Base-by-base conservation (phyloP, 805 yeast genomes). In the Candida glaebosa region DNA sequence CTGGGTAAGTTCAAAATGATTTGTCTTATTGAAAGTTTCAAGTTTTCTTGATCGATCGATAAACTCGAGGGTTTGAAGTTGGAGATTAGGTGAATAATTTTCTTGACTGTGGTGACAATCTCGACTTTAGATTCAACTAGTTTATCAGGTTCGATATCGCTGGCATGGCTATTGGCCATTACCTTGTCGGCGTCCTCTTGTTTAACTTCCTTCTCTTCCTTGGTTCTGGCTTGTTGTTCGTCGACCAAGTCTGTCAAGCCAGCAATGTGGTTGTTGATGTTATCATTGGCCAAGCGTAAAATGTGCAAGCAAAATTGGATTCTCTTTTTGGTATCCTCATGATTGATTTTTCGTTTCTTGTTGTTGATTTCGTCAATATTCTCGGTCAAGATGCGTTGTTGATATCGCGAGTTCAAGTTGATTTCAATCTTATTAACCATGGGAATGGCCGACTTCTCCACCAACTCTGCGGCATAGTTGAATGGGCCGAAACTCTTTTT, bases 21-120 rank as follows among this genome's bases (percentile, higher is more conserved):
- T 47, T 84, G 86, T 28, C 97, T 74, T 10, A 93, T 95, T 38
- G 84, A 82, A 2, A 84, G 69, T 48, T 95, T 77, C 39, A 69
- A 54, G 38, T 65, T 64, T 15, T 40, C 42, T 10, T 52, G 46
- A 18, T 49, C 51, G 0, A 59, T 51, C 17, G 51, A 49, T 34
- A 66, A 51, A 1, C 69, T 52, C n/a, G 67, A 60, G 5, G 72
- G 72, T 34, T 58, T 86, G 51, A 87, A 87, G 48, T 85, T 86
- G 3, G 97, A 87, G 8, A 93, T 85, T 30, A 91, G 79, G 31
- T 81, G 79, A 26, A 90, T 89, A 36, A 89, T 88, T 57, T 88
- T 91, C 58, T 87, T 87, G 18, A 93, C 90, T 0, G 97, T 93
- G 0, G 85, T 77, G 6, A 90, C 82, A 26, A 91, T 87, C 50